Evolutionary conservation across 192 early-diverging fungal genomes (phyloP), one percentile per base, ranked within the genome.

Genomic region (Gryganskiella cystojenkinii): DNA sequence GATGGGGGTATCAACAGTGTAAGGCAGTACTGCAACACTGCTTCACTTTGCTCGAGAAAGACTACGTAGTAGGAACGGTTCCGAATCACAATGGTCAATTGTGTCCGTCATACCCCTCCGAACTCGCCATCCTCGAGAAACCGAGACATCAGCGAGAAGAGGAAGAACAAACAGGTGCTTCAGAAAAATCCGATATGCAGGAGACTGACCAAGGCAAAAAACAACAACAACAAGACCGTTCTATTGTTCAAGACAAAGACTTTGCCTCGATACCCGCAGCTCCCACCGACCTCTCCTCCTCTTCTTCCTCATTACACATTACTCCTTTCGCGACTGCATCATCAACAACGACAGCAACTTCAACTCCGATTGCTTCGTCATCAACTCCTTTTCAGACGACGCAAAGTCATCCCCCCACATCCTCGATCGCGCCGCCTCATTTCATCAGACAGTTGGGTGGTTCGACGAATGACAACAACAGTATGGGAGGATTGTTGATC

Each of bases 11-110:
- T 8, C 45, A 47, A 54, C 45, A 78, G 74, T 78, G 74, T 54
- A 78, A 69, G 30, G 66, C 74, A 24, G 74, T 78, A 4, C 67
- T 78, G 14, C 66, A 78, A 55, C 66, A 78, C 40, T 78, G 74
- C 61, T 69, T 78, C 37, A 25, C 65, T 9, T 45, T 78, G 24
- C 35, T 78, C 8, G 74, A 78, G n/a, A 78, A 78, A 27, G 74
- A 78, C 37, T 78, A 78, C 28, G 67, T 78, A 9, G 74, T 78
- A 10, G 74, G 74, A 10, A 37, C 42, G 7, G 74, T 78, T 5
- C 31, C 66, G 51, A 78, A 78, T 46, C 66, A 78, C 61, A 69
- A 64, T 69, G 74, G 74, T 11, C 74, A 78, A 37, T 56, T 78
- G 9, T 78, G 74, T 27, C 49, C 66, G 22, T 78, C 74, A 7